Evolutionary conservation across 345 rosid species (phyloP).

Genomic region (Schrenkiella parvula): DNA sequence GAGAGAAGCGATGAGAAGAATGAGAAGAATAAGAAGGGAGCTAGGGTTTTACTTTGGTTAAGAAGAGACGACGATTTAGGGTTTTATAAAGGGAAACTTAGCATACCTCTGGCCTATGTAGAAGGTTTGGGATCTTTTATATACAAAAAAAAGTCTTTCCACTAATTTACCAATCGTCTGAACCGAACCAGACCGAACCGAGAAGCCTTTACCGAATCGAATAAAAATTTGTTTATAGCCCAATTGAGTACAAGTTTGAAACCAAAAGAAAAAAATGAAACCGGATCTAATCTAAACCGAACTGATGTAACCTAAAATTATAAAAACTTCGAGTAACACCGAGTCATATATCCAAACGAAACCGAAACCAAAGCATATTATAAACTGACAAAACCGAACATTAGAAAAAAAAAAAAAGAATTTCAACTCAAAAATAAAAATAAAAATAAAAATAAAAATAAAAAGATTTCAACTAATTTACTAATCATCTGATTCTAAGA

Average conservation of each 20-base stretch:
- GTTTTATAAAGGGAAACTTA: constrained; percentile 2
- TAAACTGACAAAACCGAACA: too few species aligned
- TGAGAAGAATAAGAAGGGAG: too few species aligned
- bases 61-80: neutral
- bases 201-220: too few species aligned
- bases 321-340: too few species aligned
- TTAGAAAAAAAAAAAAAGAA: too few species aligned
- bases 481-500: neutral
- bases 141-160: too few species aligned
- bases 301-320: neutral
- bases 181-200: too few species aligned
- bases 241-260: neutral
- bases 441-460: neutral
- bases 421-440: neutral
- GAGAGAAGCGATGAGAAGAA: neutral
- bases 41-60: constrained; percentile 23
- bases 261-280: neutral
- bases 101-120: neutral
- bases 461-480: neutral
- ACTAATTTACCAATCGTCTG: too few species aligned
- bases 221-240: too few species aligned
- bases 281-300: neutral
- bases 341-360: too few species aligned
- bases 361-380: too few species aligned
- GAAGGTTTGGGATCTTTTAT: neutral